Base-by-base conservation (phyloP, 176 grass and related monocot species). In the Eremochloa ophiuroides region DNA sequence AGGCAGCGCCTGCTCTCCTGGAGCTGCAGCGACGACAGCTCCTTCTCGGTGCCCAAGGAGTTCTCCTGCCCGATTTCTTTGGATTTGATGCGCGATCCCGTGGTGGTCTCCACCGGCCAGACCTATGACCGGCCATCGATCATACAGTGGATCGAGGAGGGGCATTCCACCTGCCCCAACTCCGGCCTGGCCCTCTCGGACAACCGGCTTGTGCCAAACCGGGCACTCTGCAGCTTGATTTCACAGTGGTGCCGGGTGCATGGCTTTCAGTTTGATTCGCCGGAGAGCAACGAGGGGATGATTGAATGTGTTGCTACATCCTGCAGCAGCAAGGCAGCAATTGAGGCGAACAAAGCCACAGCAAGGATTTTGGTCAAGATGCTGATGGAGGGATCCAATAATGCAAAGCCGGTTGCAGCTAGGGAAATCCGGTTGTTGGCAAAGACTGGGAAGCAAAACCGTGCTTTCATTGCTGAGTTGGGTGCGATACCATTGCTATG, bases 41-140 rank as follows among this genome's bases (percentile, higher is more conserved):
- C 91, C 35, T 87, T 99, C n/a, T 80, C 58, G 12, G 82, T 96
- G 50, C 97, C 91, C 10, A 99, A 93, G 80, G 97, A 99, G 78
- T 99, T 99, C 59, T 96, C 91, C 22, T 99, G 97, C 76, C 93
- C 97, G 30, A 96, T 99, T 83, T 96, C 91, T 2, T 86, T 99
- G 29, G 97, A 99, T 75, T 81, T 99, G 71, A 96, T 99, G 91
- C 73, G 80, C 2, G 89, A 99, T 60, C 97, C 97, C 0, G 97
- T 99, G 9, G 82, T 99, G 30, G 91, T 86, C 34, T 91, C 93
- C 42, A 99, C 97, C 11, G 97, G 97, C 10, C 93, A 95, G 87
- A 99, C 97, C 0, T 99, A 92, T 42, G 97, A 99, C 68, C 93
- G 96, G 34, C 84, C 88, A 9, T 96, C 93, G 5, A 99, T 99